A percentile compares a stretch with the other conserved stretches of the same genome.
Evolutionary conservation across 2,329 filamentous ascomycete species (phyloP).

Genomic region (Coniella vitis): DNA sequence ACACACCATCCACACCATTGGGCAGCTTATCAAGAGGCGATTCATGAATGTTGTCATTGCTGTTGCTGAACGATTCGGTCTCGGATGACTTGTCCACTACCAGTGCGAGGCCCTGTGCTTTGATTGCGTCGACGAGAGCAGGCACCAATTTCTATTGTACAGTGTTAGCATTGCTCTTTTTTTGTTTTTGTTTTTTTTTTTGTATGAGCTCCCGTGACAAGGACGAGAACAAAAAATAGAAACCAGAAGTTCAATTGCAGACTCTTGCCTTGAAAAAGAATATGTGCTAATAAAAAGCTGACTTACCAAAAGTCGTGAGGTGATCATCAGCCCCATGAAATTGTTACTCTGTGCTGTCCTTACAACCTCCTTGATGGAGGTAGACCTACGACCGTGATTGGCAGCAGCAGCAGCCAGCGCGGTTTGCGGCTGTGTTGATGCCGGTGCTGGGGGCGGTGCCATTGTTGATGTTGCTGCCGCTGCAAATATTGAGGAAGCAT

Average conservation of each 20-base stretch:
- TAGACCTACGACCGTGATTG: slow-evolving; percentile 55
- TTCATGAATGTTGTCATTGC: slow-evolving; percentile 28
- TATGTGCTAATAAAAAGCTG: no score
- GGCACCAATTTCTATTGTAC: slow-evolving; percentile 80
- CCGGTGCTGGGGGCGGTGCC: slow-evolving; percentile 27
- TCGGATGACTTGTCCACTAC: slow-evolving; percentile 79
- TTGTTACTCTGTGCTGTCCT: slow-evolving; percentile 92
- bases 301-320: slow-evolving; percentile 75
- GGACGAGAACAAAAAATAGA: no score
- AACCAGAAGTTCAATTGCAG: no score
- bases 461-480: slow-evolving; percentile 25
- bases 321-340: slow-evolving; percentile 94
- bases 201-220: no score
- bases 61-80: slow-evolving; percentile 18
- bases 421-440: slow-evolving; percentile 24
- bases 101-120: slow-evolving; percentile 85
- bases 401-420: slow-evolving; percentile 40
- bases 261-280: no score
- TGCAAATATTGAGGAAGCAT: slow-evolving; percentile 27
- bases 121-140: slow-evolving; percentile 85
- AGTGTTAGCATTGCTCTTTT: slow-evolving; percentile 14
- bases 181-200: no score
- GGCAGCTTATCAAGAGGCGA: slow-evolving; percentile 54
- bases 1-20: slow-evolving; percentile 78
- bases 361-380: slow-evolving; percentile 91